Evolutionary conservation across 306 rosid genomes (phyloP), one percentile per base, ranked within the genome.

Genomic region (Cicer chorassanicum): DNA sequence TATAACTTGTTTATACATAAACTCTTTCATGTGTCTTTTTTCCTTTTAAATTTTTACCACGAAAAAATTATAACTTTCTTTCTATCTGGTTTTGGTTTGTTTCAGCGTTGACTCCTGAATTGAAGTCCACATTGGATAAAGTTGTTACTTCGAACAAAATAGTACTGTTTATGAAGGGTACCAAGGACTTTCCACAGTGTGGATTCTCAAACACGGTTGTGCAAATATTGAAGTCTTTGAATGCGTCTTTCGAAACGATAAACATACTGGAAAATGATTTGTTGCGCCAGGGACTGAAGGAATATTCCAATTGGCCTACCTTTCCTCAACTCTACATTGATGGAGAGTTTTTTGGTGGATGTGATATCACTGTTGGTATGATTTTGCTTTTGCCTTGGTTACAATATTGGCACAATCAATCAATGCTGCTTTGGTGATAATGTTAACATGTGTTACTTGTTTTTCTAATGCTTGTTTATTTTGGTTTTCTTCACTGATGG

Each of bases 281-380:
- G 0, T 43, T 94, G 73, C 96, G 97, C 51, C 99, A 84, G 75
- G 97, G 92, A 42, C 71, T 94, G 74, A 91, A 91, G 84, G 93
- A 92, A 83, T 94, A 94, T 78, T 83, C 93, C 49, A 87, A 49
- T 74, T 94, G 97, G 97, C 99, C 99, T 55, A 94, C 99, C 61
- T 94, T 94, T 82, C 99, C 99, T 79, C 99, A 92, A 69, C 93
- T 94, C 49, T 94, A 92, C 78, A 83, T 94, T 44, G 99, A 92
- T 2, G 99, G 99, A 82, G 97, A 94, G 86, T 94, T 94, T 77
- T 90, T 94, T 67, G 99, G 99, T 73, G 99, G 99, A 57, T 92
- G 97, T 80, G 99, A 94, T 85, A 92, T 94, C 84, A 90, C 99
- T 72, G 86, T 94, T 44, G 99, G 99, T 94, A 85, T 79, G 45